phyloP scores from a whole-genome alignment of 2,329 filamentous ascomycete genomes.

The Ilyonectria robusta region DNA sequence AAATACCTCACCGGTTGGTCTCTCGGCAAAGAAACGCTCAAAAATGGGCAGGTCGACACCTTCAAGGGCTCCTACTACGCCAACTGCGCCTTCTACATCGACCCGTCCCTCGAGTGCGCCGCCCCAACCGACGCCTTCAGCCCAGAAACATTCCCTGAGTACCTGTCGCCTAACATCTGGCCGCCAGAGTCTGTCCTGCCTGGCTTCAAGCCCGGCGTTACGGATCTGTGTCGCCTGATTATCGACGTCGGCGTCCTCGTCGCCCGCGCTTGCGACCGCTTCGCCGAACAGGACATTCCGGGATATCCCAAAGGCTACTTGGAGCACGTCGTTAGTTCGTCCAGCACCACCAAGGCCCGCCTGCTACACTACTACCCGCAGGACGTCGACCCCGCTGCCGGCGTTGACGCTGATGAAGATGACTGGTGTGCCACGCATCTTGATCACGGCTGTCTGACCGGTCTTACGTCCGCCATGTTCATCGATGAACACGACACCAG shows the following conservation, averaged over 20 bases:
- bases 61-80: constrained; percentile 89
- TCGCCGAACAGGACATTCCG: constrained; percentile 82
- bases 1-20: constrained; percentile 84
- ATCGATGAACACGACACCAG: constrained; percentile 77
- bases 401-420: constrained; percentile 71
- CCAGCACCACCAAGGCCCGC: constrained; percentile 90
- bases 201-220: constrained; percentile 80
- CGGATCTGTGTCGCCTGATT: constrained; percentile 84
- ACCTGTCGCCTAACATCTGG: constrained; percentile 93
- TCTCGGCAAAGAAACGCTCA: constrained; percentile 84
- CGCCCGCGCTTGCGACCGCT: constrained; percentile 89
- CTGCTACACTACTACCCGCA: constrained; percentile 93
- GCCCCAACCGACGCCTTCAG: constrained; percentile 71
- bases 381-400: constrained; percentile 55
- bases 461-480: constrained; percentile 96
- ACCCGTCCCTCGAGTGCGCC: constrained; percentile 73
- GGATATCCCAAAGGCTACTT: constrained; percentile 85
- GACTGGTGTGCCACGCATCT: constrained; percentile 95
- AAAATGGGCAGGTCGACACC: constrained; percentile 83
- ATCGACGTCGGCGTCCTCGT: constrained; percentile 93
- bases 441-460: constrained; percentile 94
- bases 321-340: constrained; percentile 87
- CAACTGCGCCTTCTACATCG: constrained; percentile 84
- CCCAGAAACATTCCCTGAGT: constrained; percentile 81
- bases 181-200: constrained; percentile 78